A percentile compares a stretch with the other conserved stretches of the same genome.
These are phyloP conservation scores for Pseudogymnoascus sp. DNA, from an alignment of 2,329 filamentous ascomycete species.

Conservation along the genomic window DNA sequence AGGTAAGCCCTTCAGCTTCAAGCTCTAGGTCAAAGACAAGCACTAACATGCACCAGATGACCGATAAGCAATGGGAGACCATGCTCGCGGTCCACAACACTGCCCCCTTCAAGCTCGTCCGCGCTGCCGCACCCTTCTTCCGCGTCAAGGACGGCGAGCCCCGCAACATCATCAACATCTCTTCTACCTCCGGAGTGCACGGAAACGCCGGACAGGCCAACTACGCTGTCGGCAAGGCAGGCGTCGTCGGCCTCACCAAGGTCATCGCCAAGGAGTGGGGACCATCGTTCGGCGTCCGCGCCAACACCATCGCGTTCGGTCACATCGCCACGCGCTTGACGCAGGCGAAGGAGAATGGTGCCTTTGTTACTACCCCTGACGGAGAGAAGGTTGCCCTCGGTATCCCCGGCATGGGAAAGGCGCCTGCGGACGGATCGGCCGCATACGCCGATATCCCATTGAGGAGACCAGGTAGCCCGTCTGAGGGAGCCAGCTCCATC, in stretches of 20 bases:
- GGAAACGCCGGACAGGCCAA: constrained; percentile 90
- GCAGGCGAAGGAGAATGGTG: constrained; percentile 75
- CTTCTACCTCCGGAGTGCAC: constrained; percentile 70
- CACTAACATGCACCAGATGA: constrained; percentile 44
- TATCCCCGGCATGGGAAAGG: constrained; percentile 56
- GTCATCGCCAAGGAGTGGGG: constrained; percentile 92
- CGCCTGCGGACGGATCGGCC: constrained; percentile 33
- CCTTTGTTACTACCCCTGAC: constrained; percentile 66
- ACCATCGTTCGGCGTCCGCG: constrained; percentile 69
- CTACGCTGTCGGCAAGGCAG: constrained; percentile 79
- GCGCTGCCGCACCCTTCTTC: constrained; percentile 77
- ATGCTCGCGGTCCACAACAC: constrained; percentile 79
- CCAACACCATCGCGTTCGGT: constrained; percentile 80
- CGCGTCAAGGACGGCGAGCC: constrained; percentile 75
- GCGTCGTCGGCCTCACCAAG: constrained; percentile 74
- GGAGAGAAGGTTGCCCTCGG: constrained; percentile 69
- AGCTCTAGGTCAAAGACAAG: background rate
- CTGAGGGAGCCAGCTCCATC: constrained; percentile 71
- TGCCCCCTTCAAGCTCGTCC: constrained; percentile 75
- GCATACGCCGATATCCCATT: constrained; percentile 67
- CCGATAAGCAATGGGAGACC: constrained; percentile 84
- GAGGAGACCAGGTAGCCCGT: constrained; percentile 65
- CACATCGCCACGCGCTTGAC: constrained; percentile 74
- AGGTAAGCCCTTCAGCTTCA: constrained; percentile 35
- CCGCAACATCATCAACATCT: constrained; percentile 76